phyloP scores from a whole-genome alignment of 2,329 filamentous ascomycete genomes.

The Ophiostoma novo-ulmi region DNA sequence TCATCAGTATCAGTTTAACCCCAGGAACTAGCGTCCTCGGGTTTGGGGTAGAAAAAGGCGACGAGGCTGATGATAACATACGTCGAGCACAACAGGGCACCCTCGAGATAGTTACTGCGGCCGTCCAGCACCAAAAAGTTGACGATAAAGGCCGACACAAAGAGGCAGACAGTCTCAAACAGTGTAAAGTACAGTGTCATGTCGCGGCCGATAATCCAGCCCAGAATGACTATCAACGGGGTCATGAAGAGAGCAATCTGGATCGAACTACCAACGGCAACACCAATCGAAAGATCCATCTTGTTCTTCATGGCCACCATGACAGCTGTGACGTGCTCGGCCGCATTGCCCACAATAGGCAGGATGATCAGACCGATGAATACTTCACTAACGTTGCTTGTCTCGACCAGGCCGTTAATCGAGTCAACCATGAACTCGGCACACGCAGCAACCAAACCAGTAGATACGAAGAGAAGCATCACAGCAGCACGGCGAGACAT shows the following conservation, averaged over 20 bases:
- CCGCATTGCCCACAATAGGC: slow-evolving; percentile 68
- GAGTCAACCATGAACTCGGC: slow-evolving; percentile 66
- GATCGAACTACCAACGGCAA: slow-evolving; percentile 65
- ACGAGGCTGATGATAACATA: slow-evolving; percentile 64
- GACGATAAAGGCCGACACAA: slow-evolving; percentile 77
- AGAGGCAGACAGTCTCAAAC: slow-evolving; percentile 83
- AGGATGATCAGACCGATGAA: slow-evolving; percentile 69
- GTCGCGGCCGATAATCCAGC: slow-evolving; percentile 63
- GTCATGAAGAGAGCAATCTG: slow-evolving; percentile 69
- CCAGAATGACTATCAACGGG: slow-evolving; percentile 63
- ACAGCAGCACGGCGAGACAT: slow-evolving; percentile 54
- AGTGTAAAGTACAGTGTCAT: slow-evolving; percentile 81
- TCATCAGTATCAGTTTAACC: slow-evolving; percentile 3
- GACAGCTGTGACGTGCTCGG: slow-evolving; percentile 64
- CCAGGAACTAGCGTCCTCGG: slow-evolving; percentile 22
- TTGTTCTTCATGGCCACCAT: slow-evolving; percentile 69
- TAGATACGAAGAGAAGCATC: slow-evolving; percentile 58
- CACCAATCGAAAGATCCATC: slow-evolving; percentile 69
- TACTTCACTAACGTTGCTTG: slow-evolving; percentile 54
- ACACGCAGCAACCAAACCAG: slow-evolving; percentile 61
- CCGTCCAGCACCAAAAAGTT: slow-evolving; percentile 84
- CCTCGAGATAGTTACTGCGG: slow-evolving; percentile 81
- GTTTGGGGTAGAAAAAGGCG: slow-evolving; percentile 59
- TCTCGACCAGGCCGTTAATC: slow-evolving; percentile 57
- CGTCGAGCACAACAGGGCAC: slow-evolving; percentile 60